Evolutionary conservation across 331 rosid genomes (phyloP).

Genomic region (Cydonia oblonga): DNA sequence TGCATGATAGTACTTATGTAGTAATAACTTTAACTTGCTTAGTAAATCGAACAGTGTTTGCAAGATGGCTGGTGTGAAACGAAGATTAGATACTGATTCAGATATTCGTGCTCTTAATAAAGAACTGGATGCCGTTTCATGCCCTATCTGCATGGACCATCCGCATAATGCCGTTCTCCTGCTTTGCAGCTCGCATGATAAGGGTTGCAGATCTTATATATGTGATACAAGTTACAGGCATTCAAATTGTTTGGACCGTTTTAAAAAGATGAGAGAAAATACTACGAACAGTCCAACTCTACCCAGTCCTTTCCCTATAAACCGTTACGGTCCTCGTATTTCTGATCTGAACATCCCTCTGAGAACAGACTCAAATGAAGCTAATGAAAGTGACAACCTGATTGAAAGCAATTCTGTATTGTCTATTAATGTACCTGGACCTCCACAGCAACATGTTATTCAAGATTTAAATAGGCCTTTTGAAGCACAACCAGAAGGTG

Average conservation of each 20-base stretch:
- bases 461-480: conserved; percentile 59
- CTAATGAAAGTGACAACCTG: conserved; percentile 43
- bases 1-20: conserved; percentile 20
- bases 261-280: conserved; percentile 64
- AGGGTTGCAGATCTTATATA: conserved; percentile 92
- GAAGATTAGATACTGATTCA: conserved; percentile 88
- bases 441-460: conserved; percentile 42
- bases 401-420: conserved; percentile 54
- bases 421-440: conserved; percentile 61
- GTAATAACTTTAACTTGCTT: conserved; percentile 61
- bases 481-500: conserved; percentile 40
- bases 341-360: conserved; percentile 46
- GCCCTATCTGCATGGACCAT: conserved; percentile 99
- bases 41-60: conserved; percentile 72
- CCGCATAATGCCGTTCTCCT: conserved; percentile 99
- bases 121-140: conserved; percentile 96
- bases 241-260: conserved; percentile 93
- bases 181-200: conserved; percentile 89
- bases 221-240: conserved; percentile 98
- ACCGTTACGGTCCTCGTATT: conserved; percentile 50
- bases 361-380: conserved; percentile 49
- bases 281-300: conserved; percentile 45
- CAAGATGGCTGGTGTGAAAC: conserved; percentile 99
- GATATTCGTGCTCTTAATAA: conserved; percentile 80
- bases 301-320: conserved; percentile 50